Evolutionary conservation across 1,139 yeast genomes (phyloP).

Genomic region (Candida sp.): DNA sequence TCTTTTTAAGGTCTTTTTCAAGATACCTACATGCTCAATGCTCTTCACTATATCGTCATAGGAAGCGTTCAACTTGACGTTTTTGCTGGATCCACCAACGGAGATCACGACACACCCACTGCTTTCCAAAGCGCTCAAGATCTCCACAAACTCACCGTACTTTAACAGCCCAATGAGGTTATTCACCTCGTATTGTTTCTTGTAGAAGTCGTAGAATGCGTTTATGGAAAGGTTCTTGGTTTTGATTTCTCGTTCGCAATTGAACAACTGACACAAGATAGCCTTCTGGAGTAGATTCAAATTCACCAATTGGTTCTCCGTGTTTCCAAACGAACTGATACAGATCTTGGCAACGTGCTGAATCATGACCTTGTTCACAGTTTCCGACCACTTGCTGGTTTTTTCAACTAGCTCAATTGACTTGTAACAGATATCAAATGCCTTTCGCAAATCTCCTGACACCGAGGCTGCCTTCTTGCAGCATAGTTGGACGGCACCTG

Average conservation of each 20-base stretch:
- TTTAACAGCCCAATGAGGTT: conserved; percentile 61
- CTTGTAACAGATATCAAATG: conserved; percentile 86
- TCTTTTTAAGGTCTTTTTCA: conserved; percentile 23
- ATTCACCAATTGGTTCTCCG: conserved; percentile 55
- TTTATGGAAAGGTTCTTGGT: conserved; percentile 37
- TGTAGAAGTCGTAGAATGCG: conserved; percentile 64
- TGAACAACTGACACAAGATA: conserved; percentile 63
- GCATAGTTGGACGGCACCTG: conserved; percentile 83
- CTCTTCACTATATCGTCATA: conserved; percentile 38
- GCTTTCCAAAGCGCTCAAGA: conserved; percentile 77
- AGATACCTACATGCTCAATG: conserved; percentile 36
- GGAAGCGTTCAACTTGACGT: conserved; percentile 38
- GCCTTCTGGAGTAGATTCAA: conserved; percentile 84
- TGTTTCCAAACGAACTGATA: conserved; percentile 40
- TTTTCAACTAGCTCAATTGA: conserved; percentile 77
- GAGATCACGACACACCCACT: conserved; percentile 11
- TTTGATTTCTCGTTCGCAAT: conserved; percentile 39
- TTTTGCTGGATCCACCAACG: conserved; percentile 22
- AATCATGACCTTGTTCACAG: conserved; percentile 64
- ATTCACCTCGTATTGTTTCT: conserved; percentile 42
- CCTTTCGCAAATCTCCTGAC: conserved; percentile 92
- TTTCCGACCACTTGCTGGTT: background rate
- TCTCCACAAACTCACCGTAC: conserved; percentile 80
- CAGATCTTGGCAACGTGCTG: conserved; percentile 87
- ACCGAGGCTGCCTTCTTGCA: conserved; percentile 86